These are phyloP conservation scores for Ceratonia siliqua DNA, from an alignment of 306 rosid genomes.

Conservation along the genomic window DNA sequence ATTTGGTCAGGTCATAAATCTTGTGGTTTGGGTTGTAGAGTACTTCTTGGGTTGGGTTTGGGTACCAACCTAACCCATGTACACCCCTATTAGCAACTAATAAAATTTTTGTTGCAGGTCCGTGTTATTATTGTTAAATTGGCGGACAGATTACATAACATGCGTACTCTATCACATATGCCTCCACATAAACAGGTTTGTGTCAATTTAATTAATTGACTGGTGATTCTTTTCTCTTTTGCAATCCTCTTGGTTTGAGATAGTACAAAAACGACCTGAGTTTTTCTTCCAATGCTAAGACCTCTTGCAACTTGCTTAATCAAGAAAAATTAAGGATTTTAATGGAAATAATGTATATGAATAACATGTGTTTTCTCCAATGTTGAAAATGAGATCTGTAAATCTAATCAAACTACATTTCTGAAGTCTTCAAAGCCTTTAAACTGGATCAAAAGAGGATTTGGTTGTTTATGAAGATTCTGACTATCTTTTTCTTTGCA, in stretches of 20 bases:
- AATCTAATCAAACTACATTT: slow-evolving; percentile 6
- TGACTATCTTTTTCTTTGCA: not conserved
- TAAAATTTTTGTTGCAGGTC: slow-evolving; percentile 59
- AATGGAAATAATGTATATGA: slow-evolving; percentile 12
- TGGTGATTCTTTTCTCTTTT: slow-evolving; percentile 3
- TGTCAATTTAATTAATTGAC: slow-evolving; percentile 32
- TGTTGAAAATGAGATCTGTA: not conserved
- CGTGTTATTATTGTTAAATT: slow-evolving; percentile 97
- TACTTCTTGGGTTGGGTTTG: too few relatives aligned
- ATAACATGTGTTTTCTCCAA: not conserved
- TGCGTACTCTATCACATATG: slow-evolving; percentile 98
- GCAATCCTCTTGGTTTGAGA: slow-evolving; percentile 19
- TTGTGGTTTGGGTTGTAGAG: too few relatives aligned
- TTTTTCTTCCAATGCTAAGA: not conserved
- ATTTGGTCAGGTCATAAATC: too few relatives aligned
- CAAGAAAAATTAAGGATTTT: slow-evolving; percentile 18
- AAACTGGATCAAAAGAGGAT: not conserved
- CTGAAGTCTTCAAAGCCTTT: slow-evolving; percentile 17
- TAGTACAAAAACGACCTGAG: not conserved
- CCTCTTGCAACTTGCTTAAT: not conserved
- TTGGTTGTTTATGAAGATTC: slow-evolving; percentile 15
- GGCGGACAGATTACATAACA: slow-evolving; percentile 94
- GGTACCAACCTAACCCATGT: too few relatives aligned
- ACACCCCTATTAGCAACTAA: slow-evolving; percentile 45
- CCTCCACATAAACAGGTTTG: slow-evolving; percentile 97